Conservation (phyloP, 106 monocot genomes). For the Dioscorea zingiberensis region DNA sequence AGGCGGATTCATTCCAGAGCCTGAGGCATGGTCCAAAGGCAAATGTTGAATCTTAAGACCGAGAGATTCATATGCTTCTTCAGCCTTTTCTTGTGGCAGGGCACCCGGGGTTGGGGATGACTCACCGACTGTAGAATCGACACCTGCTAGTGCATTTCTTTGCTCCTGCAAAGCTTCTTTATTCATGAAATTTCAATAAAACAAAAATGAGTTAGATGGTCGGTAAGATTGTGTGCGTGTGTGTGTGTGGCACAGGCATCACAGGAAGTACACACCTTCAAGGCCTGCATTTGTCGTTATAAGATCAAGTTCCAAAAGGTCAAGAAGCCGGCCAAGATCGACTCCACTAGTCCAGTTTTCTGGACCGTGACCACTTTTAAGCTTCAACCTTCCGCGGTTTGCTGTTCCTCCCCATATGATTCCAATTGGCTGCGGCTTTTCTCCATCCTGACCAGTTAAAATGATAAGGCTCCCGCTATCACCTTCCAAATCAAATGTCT, state of each 20-base stretch:
- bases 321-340: slow-evolving; percentile 90
- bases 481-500: slow-evolving; percentile 93
- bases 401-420: slow-evolving; percentile 98
- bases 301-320: slow-evolving; percentile 89
- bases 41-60: slow-evolving; percentile 62
- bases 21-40: slow-evolving; percentile 32
- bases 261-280: slow-evolving; percentile 49
- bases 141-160: slow-evolving; percentile 38
- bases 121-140: slow-evolving; percentile 52
- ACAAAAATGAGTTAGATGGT: neutral
- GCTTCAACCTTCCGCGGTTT: slow-evolving; percentile 81
- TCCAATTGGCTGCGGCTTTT: slow-evolving; percentile 73
- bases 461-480: slow-evolving; percentile 96
- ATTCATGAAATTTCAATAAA: slow-evolving; percentile 1
- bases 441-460: slow-evolving; percentile 51
- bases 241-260: no score
- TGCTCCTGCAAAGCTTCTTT: slow-evolving; percentile 73
- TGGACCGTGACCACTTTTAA: slow-evolving; percentile 68
- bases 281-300: slow-evolving; percentile 69
- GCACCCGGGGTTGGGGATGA: slow-evolving; percentile 37
- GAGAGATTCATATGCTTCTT: slow-evolving; percentile 65
- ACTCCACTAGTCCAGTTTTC: slow-evolving; percentile 99
- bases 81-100: slow-evolving; percentile 45
- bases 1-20: slow-evolving; percentile 14
- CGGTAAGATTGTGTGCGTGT: no score